phyloP scores from a whole-genome alignment of 805 yeast species.

The Saccharomycopsis fermentans region DNA sequence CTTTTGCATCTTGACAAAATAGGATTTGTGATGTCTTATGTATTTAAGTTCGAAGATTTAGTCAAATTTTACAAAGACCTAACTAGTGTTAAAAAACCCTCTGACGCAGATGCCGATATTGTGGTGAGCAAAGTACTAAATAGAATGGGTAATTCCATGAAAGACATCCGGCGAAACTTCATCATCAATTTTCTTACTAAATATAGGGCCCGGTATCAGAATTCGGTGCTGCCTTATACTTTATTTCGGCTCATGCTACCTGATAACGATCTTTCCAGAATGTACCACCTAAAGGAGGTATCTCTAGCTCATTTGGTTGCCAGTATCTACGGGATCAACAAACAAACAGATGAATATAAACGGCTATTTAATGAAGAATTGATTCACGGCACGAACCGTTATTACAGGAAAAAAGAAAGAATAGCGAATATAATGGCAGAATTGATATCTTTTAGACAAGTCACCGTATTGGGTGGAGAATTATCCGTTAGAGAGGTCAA shows the following conservation, averaged over 20 bases:
- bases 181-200: conserved; percentile 11
- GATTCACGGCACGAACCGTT: conserved; percentile 34
- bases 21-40: background rate
- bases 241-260: conserved; percentile 55
- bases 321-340: conserved; percentile 47
- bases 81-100: background rate
- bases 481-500: conserved; percentile 22
- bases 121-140: background rate
- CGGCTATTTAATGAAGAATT: conserved; percentile 24
- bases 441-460: conserved; percentile 37
- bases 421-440: conserved; percentile 41
- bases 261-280: conserved; percentile 45
- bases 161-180: conserved; percentile 3
- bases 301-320: conserved; percentile 43
- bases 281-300: conserved; percentile 55
- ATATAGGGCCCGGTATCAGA: conserved; percentile 7
- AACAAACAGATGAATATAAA: conserved; percentile 50
- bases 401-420: conserved; percentile 31
- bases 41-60: conserved; percentile 2
- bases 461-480: conserved; percentile 27
- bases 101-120: background rate
- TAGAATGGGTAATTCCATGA: background rate
- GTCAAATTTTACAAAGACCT: conserved; percentile 1
- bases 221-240: conserved; percentile 36
- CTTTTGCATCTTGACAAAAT: background rate